phyloP scores from a whole-genome alignment of 495 filamentous ascomycete genomes.

The Cercophora samala region DNA sequence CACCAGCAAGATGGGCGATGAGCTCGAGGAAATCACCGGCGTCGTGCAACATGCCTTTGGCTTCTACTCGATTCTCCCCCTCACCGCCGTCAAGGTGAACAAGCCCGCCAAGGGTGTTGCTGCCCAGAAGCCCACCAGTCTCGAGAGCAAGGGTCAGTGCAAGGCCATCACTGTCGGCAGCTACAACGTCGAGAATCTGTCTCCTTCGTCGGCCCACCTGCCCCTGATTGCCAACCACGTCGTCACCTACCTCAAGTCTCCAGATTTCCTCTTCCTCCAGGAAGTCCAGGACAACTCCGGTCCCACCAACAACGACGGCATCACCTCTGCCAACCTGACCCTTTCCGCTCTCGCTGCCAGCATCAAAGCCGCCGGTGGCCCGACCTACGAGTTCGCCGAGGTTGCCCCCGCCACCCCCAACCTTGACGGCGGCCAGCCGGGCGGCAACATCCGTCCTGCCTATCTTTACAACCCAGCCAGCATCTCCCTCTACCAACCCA shows the following conservation, averaged over 20 bases:
- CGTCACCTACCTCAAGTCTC: constrained; percentile 49
- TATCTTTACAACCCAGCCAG: constrained; percentile 56
- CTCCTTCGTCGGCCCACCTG: constrained; percentile 45
- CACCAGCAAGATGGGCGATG: constrained; percentile 55
- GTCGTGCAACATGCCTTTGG: constrained; percentile 56
- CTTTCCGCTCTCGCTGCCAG: constrained; percentile 43
- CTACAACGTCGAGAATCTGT: constrained; percentile 63
- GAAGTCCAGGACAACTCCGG: constrained; percentile 61
- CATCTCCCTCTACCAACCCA: constrained; percentile 48
- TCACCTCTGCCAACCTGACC: constrained; percentile 46
- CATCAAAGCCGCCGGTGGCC: constrained; percentile 38
- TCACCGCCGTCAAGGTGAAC: constrained; percentile 46
- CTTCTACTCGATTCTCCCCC: constrained; percentile 58
- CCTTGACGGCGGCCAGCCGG: constrained; percentile 55
- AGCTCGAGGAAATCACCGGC: constrained; percentile 55
- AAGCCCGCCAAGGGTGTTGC: constrained; percentile 32
- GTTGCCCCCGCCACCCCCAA: constrained; percentile 46
- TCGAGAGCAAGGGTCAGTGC: constrained; percentile 47
- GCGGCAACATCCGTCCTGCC: constrained; percentile 62
- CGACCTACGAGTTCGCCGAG: constrained; percentile 47
- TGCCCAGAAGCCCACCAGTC: constrained; percentile 35
- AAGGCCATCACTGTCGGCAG: constrained; percentile 50
- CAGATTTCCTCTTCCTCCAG: constrained; percentile 57
- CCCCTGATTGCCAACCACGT: constrained; percentile 52
- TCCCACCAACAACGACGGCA: constrained; percentile 45